Percentiles rank a stretch among this genome's conserved stretches.
These are phyloP conservation scores for Stylosanthes scabra DNA, from an alignment of 331 rosid species.

Conservation along the genomic window DNA sequence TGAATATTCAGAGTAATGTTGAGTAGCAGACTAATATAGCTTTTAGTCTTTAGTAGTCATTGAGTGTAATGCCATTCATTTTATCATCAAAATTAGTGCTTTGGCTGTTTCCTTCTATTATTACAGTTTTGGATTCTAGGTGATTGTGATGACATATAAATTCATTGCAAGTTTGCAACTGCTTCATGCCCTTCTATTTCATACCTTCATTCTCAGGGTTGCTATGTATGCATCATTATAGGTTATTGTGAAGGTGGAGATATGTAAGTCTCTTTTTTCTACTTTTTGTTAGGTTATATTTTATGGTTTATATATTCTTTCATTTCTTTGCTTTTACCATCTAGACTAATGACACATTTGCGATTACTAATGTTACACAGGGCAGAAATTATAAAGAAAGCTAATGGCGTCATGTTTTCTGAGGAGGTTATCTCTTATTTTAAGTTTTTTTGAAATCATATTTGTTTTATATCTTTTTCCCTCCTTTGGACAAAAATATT, in stretches of 20 bases:
- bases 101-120: constrained; percentile 26
- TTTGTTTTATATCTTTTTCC: neutral
- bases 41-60: neutral
- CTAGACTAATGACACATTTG: constrained; percentile 26
- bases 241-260: constrained; percentile 95
- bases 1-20: constrained; percentile 1
- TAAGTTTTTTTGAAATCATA: constrained; percentile 9
- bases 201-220: constrained; percentile 67
- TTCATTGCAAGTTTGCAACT: constrained; percentile 9
- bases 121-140: neutral
- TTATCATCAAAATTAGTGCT: constrained; percentile 16
- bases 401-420: constrained; percentile 63
- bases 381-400: constrained; percentile 85
- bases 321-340: constrained; percentile 37
- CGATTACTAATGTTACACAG: constrained; percentile 50
- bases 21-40: constrained; percentile 14
- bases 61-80: constrained; percentile 11
- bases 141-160: constrained; percentile 15
- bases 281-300: constrained; percentile 11
- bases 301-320: constrained; percentile 26
- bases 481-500: constrained; percentile 5
- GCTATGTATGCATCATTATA: constrained; percentile 89
- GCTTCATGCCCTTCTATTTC: constrained; percentile 36
- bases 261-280: constrained; percentile 65
- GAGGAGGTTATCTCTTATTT: constrained; percentile 72